Conservation (phyloP, 208 protist species). For the Giardia duodenalis region DNA sequence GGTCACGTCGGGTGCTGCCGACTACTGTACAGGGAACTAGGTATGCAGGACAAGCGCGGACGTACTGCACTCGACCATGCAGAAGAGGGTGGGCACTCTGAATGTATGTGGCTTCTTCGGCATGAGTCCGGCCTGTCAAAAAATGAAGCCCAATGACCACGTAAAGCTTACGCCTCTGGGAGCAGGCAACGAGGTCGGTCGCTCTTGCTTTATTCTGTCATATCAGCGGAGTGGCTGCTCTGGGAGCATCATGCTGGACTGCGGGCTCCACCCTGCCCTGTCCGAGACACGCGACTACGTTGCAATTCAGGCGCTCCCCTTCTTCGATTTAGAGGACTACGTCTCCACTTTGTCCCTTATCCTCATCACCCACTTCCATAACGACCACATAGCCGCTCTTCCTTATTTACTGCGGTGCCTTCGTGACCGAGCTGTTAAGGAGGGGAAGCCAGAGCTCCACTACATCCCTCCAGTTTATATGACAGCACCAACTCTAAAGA, state of each 20-base stretch:
- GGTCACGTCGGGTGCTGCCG: too few relatives aligned
- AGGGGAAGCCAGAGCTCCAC: neutral
- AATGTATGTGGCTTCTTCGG: too few relatives aligned
- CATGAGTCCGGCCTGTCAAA: too few relatives aligned
- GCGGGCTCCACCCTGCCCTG: conserved; percentile 24
- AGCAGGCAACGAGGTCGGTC: neutral
- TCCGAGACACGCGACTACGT: neutral
- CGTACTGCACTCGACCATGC: too few relatives aligned
- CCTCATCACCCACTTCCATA: conserved; percentile 25
- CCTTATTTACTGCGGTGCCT: neutral
- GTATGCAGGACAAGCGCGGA: too few relatives aligned
- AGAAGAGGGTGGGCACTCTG: too few relatives aligned
- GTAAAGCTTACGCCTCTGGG: conserved; percentile 7
- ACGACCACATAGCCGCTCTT: conserved; percentile 1
- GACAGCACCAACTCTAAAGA: neutral
- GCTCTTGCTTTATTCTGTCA: neutral
- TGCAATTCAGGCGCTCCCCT: conserved; percentile 9
- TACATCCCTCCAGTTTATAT: conserved; percentile 20
- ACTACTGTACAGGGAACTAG: too few relatives aligned
- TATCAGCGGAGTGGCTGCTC: neutral
- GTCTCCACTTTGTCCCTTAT: neutral
- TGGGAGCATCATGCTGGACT: neutral
- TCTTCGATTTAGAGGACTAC: neutral
- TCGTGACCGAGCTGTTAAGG: neutral
- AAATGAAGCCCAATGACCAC: neutral